Percentiles rank a stretch among this genome's conserved stretches.
These are phyloP conservation scores for Pyropia yezoensis DNA, from an alignment of 23 red algal genomes.

Conservation along the genomic window DNA sequence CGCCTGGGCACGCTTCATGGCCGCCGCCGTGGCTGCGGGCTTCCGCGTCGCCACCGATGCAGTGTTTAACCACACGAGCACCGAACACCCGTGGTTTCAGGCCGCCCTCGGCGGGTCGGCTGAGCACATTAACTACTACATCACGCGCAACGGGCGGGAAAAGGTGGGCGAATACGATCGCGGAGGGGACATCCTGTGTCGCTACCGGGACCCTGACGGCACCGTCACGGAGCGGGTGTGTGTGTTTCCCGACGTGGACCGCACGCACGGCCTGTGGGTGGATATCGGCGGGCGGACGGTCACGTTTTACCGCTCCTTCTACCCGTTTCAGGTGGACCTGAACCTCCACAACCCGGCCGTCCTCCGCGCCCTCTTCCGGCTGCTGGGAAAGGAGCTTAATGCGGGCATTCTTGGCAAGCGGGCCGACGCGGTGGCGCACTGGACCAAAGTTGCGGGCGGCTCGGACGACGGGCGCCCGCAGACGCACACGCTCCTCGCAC, in stretches of 20 bases:
- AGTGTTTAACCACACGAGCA: slow-evolving; percentile 78
- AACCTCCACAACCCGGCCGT: slow-evolving; percentile 81
- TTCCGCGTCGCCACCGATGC: slow-evolving; percentile 83
- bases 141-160: slow-evolving; percentile 81
- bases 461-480: slow-evolving; percentile 39
- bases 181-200: slow-evolving; percentile 82
- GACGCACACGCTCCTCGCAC: slow-evolving; percentile 51
- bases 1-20: slow-evolving; percentile 66
- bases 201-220: slow-evolving; percentile 84
- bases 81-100: slow-evolving; percentile 86
- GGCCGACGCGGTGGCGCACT: slow-evolving; percentile 61
- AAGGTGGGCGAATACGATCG: slow-evolving; percentile 80
- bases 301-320: slow-evolving; percentile 80
- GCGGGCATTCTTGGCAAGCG: slow-evolving; percentile 78
- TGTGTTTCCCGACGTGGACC: slow-evolving; percentile 82
- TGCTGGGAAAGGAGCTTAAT: slow-evolving; percentile 71
- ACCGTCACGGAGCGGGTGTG: slow-evolving; percentile 67
- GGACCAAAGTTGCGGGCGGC: slow-evolving; percentile 63
- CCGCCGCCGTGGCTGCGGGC: slow-evolving; percentile 24
- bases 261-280: slow-evolving; percentile 93
- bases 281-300: slow-evolving; percentile 37
- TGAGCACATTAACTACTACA: slow-evolving; percentile 68
- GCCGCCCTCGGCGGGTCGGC: slow-evolving; percentile 39
- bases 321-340: slow-evolving; percentile 91
- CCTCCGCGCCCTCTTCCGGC: slow-evolving; percentile 52